A percentile compares a stretch with the other conserved stretches of the same genome.
phyloP scores from a whole-genome alignment of 106 monocot genomes.

The Gastrodia elata region DNA sequence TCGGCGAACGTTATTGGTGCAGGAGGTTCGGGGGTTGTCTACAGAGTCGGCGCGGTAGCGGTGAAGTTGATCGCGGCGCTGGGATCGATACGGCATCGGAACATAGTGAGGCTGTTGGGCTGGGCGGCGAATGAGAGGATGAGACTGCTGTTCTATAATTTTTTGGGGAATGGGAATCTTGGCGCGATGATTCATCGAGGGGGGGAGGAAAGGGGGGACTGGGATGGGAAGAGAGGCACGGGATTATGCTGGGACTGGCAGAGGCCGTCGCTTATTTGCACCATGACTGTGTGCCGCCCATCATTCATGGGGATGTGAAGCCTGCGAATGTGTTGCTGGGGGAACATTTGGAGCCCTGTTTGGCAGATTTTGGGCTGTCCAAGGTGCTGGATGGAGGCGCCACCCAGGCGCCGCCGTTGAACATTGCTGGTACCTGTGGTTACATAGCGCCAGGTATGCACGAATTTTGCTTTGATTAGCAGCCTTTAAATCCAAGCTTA shows the following conservation, averaged over 20 bases:
- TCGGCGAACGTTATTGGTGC: slow-evolving; percentile 83
- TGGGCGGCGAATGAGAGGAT: slow-evolving; percentile 50
- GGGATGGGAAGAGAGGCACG: slow-evolving; percentile 79
- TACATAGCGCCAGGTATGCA: slow-evolving; percentile 86
- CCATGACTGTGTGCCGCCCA: slow-evolving; percentile 92
- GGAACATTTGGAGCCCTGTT: slow-evolving; percentile 53
- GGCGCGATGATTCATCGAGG: slow-evolving; percentile 62
- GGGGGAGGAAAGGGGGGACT: slow-evolving; percentile 32
- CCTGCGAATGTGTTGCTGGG: slow-evolving; percentile 91
- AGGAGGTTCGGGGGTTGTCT: slow-evolving; percentile 92
- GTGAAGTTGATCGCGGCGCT: slow-evolving; percentile 66
- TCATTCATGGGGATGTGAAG: slow-evolving; percentile 91
- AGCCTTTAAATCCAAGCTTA: not conserved
- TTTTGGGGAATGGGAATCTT: slow-evolving; percentile 67
- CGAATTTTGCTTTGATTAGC: no score
- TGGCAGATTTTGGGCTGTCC: slow-evolving; percentile 89
- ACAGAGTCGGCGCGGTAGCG: slow-evolving; percentile 59
- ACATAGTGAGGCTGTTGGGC: slow-evolving; percentile 75
- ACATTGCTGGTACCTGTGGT: slow-evolving; percentile 78
- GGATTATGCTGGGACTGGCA: slow-evolving; percentile 73
- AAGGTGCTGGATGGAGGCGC: slow-evolving; percentile 16
- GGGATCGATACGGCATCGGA: slow-evolving; percentile 68
- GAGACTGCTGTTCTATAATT: slow-evolving; percentile 80
- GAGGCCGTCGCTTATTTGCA: slow-evolving; percentile 87
- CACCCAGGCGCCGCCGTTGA: not conserved